Percentiles rank a stretch among this genome's conserved stretches.
These are phyloP conservation scores for Ophiosphaerella korrae DNA, from an alignment of 2,329 filamentous ascomycete species.

Conservation along the genomic window DNA sequence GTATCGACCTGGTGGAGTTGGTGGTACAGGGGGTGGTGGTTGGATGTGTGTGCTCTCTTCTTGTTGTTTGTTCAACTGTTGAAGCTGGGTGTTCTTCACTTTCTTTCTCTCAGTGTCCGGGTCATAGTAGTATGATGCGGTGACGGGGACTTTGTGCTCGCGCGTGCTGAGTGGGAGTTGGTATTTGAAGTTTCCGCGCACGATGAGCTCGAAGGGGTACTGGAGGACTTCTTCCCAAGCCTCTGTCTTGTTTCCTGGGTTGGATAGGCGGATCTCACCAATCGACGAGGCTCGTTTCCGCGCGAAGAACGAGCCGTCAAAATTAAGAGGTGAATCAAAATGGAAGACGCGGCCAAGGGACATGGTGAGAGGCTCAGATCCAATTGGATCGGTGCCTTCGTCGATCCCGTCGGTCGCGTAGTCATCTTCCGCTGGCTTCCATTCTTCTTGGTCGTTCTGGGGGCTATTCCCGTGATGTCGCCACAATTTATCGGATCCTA, in stretches of 20 bases:
- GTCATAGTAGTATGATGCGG: constrained; percentile 45
- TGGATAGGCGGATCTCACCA: constrained; percentile 79
- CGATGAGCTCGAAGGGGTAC: constrained; percentile 90
- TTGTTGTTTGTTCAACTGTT: not conserved
- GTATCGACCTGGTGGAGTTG: constrained; percentile 33
- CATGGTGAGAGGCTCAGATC: constrained; percentile 77
- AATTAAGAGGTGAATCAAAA: constrained; percentile 86
- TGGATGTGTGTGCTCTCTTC: constrained; percentile 13
- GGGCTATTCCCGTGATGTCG: constrained; percentile 40
- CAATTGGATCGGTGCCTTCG: constrained; percentile 66
- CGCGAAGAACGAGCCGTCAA: constrained; percentile 88
- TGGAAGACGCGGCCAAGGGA: constrained; percentile 85
- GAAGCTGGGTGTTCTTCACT: constrained; percentile 6
- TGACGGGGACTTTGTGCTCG: constrained; percentile 58
- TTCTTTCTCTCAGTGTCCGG: constrained; percentile 44
- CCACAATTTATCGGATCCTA: constrained; percentile 63
- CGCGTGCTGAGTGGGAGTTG: constrained; percentile 64
- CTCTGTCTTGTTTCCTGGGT: constrained; percentile 87
- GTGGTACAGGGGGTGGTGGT: constrained; percentile 22
- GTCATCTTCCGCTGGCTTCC: constrained; percentile 27
- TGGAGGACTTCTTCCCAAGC: constrained; percentile 88
- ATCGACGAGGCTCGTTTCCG: constrained; percentile 72
- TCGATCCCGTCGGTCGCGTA: constrained; percentile 44
- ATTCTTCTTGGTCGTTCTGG: constrained; percentile 32
- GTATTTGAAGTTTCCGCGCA: constrained; percentile 90